Conservation (phyloP, 1,284 basidiomycete species). For the Irpex sp. region DNA sequence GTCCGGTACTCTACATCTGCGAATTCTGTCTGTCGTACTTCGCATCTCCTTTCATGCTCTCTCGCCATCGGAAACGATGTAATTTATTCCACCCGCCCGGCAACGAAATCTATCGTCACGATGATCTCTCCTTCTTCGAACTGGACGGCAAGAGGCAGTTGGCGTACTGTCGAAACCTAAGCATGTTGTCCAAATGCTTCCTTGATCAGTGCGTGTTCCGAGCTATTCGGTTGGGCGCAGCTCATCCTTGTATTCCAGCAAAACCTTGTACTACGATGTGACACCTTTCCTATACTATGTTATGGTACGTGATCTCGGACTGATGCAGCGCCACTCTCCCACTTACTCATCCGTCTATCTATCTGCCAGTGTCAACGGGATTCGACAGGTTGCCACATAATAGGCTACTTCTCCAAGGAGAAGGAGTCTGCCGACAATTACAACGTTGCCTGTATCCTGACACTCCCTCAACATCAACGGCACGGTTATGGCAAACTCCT, state of each 20-base stretch:
- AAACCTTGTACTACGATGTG: slow-evolving; percentile 99
- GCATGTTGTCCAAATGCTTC: slow-evolving; percentile 96
- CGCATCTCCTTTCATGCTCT: slow-evolving; percentile 83
- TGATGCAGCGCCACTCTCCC: slow-evolving; percentile 1
- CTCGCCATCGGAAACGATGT: slow-evolving; percentile 90
- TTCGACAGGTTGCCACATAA: slow-evolving; percentile 87
- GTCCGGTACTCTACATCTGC: slow-evolving; percentile 95
- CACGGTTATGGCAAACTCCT: slow-evolving; percentile 93
- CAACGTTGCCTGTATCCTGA: slow-evolving; percentile 98
- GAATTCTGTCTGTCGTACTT: slow-evolving; percentile 96
- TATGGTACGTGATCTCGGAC: slow-evolving; percentile 60
- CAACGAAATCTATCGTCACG: slow-evolving; percentile 98
- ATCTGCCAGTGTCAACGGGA: slow-evolving; percentile 74
- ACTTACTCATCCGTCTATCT: slow-evolving; percentile 8
- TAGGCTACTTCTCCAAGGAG: slow-evolving; percentile 99
- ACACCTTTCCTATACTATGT: slow-evolving; percentile 99
- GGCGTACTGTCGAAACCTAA: slow-evolving; percentile 97
- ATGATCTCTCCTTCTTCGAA: slow-evolving; percentile 97
- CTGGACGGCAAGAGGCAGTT: slow-evolving; percentile 96
- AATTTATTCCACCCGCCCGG: slow-evolving; percentile 94
- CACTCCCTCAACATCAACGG: slow-evolving; percentile 96
- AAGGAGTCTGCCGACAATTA: slow-evolving; percentile 98
- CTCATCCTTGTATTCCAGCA: slow-evolving; percentile 51
- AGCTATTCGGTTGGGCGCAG: slow-evolving; percentile 6
- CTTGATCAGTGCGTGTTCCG: slow-evolving; percentile 77